Evolutionary conservation across 352 stramenopile species (phyloP).

Genomic region (Pythium dissotocum): DNA sequence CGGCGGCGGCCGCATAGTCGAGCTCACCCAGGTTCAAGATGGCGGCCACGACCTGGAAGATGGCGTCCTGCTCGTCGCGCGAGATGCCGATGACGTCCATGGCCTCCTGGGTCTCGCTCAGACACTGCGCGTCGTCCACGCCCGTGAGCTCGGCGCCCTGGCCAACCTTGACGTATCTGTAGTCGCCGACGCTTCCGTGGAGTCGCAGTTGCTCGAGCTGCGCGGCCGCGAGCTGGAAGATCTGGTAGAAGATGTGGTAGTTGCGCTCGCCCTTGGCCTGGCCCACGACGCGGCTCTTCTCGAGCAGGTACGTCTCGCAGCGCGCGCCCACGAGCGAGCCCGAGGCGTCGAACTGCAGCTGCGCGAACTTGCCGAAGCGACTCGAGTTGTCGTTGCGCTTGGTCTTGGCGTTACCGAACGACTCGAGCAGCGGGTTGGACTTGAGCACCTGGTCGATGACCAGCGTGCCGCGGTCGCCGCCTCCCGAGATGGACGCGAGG

Average conservation of each 20-base stretch:
- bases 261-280: conserved; percentile 93
- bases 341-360: conserved; percentile 70
- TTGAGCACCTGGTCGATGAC: conserved; percentile 83
- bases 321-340: conserved; percentile 67
- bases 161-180: conserved; percentile 78
- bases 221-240: conserved; percentile 64
- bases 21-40: conserved; percentile 97
- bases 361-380: conserved; percentile 81
- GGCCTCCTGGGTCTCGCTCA: conserved; percentile 86
- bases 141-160: conserved; percentile 55
- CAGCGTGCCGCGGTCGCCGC: conserved; percentile 59
- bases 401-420: conserved; percentile 82
- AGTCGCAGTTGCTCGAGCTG: conserved; percentile 59
- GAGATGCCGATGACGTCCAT: conserved; percentile 90
- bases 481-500: conserved; percentile 72
- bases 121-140: conserved; percentile 68
- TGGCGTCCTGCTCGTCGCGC: conserved; percentile 86
- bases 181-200: conserved; percentile 55
- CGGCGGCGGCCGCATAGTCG: conserved; percentile 76
- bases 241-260: conserved; percentile 98
- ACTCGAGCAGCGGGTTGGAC: conserved; percentile 75
- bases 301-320: conserved; percentile 94
- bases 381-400: conserved; percentile 84
- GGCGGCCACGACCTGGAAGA: conserved; percentile 95
- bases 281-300: conserved; percentile 94